These are phyloP conservation scores for Melastoma malabathricum DNA, from an alignment of 345 rosid genomes.

Conservation along the genomic window DNA sequence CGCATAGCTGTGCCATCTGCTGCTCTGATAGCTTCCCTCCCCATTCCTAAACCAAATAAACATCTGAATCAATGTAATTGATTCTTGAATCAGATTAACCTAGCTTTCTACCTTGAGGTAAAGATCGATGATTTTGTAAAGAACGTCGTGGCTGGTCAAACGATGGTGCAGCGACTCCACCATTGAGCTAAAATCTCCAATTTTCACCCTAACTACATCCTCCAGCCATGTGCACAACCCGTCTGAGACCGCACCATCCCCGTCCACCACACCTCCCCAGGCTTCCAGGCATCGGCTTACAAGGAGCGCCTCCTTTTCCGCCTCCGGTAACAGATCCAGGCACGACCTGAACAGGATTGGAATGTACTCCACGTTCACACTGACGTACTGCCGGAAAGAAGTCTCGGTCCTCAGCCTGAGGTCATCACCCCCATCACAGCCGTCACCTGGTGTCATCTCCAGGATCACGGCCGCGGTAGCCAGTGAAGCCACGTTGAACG, in stretches of 20 bases:
- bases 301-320: constrained; percentile 46
- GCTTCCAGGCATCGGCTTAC: constrained; percentile 51
- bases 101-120: constrained; percentile 42
- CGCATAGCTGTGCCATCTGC: constrained; percentile 46
- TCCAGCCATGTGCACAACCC: constrained; percentile 27
- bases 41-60: constrained; percentile 24
- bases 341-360: constrained; percentile 46
- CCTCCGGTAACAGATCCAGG: constrained; percentile 52
- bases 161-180: constrained; percentile 38
- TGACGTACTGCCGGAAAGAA: constrained; percentile 40
- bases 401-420: constrained; percentile 43
- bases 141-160: constrained; percentile 48
- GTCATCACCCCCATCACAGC: constrained; percentile 22
- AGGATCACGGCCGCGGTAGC: constrained; percentile 61
- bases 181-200: constrained; percentile 36
- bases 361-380: constrained; percentile 27
- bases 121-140: constrained; percentile 54
- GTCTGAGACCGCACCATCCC: constrained; percentile 19
- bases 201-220: constrained; percentile 27
- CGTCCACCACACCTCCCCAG: constrained; percentile 12
- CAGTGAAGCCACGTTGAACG: constrained; percentile 53
- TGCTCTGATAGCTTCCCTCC: constrained; percentile 46
- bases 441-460: constrained; percentile 30
- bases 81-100: neutral
- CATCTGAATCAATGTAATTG: neutral